A percentile compares a stretch with the other conserved stretches of the same genome.
Evolutionary conservation across 1,284 basidiomycete species (phyloP).

Genomic region (Cutaneotrichosporon sp.): DNA sequence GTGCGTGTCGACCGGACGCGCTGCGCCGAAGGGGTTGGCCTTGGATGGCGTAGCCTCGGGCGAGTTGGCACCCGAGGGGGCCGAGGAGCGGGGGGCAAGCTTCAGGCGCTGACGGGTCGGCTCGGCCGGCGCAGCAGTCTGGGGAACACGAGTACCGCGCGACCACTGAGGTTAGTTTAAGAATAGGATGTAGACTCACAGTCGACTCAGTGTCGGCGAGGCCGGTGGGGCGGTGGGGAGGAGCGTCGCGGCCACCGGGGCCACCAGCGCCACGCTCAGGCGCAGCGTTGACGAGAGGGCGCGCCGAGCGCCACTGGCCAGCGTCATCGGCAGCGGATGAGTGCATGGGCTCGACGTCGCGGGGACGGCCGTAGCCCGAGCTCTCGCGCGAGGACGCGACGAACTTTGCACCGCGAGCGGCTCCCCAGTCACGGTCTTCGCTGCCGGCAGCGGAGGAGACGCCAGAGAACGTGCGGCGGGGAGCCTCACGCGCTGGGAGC

Average conservation of each 20-base stretch:
- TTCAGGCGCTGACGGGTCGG: slow-evolving; percentile 78
- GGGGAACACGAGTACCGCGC: slow-evolving; percentile 57
- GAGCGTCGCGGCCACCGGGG: slow-evolving; percentile 29
- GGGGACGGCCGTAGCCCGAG: slow-evolving; percentile 35
- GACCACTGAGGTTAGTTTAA: slow-evolving; percentile 43
- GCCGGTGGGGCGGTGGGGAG: slow-evolving; percentile 38
- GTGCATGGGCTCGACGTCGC: slow-evolving; percentile 20
- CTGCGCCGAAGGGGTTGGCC: slow-evolving; percentile 77
- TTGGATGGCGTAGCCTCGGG: slow-evolving; percentile 56
- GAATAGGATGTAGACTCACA: slow-evolving; percentile 31
- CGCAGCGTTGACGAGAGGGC: slow-evolving; percentile 36
- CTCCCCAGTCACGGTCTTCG: slow-evolving; percentile 53
- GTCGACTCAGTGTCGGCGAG: slow-evolving; percentile 69
- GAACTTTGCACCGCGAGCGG: slow-evolving; percentile 55
- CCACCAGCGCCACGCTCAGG: slow-evolving; percentile 15
- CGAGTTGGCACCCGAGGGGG: slow-evolving; percentile 61
- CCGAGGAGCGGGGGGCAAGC: slow-evolving; percentile 65
- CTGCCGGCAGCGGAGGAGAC: slow-evolving; percentile 26
- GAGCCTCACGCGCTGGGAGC: slow-evolving; percentile 52
- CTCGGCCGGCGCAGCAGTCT: slow-evolving; percentile 70
- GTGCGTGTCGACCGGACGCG: slow-evolving; percentile 83
- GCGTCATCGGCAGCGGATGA: slow-evolving; percentile 53
- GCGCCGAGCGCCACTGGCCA: slow-evolving; percentile 56
- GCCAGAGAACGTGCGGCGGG: slow-evolving; percentile 38
- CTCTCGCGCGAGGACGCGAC: slow-evolving; percentile 47